Evolutionary conservation across 768 basidiomycete species (phyloP), one percentile per base, ranked within the genome.

Genomic region (Amanita subjunquillea): DNA sequence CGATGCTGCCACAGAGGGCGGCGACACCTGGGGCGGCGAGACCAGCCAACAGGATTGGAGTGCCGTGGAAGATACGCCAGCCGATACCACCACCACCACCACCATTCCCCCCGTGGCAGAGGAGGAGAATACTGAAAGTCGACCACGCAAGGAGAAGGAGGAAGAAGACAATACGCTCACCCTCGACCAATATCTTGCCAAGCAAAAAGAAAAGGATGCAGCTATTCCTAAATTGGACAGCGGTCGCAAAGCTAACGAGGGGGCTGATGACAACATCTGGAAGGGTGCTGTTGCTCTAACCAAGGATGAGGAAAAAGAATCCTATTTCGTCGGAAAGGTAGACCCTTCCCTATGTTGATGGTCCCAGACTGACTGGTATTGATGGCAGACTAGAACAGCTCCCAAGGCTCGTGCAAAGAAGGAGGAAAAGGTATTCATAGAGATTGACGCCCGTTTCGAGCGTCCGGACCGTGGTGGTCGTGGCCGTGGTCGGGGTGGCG

Each of bases 101-200:
- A 27, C 60, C 15, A 62, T 63, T 29, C 64, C 60, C 20, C 62
- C 63, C 17, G 62, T 71, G 17, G 62, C 64, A 63, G 78, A 77
- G 62, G 75, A 65, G 34, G 69, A 66, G 37, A 70, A 70, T 32
- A 49, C 65, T 56, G 67, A 73, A 59, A 57, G 67, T 56, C 64
- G 72, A 65, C 53, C 68, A 60, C 64, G 75, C 64, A 76, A 68
- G 58, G 79, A 83, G 50, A 71, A 75, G 59, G 79, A 83, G 62
- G 91, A 93, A 59, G 91, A 92, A 66, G 91, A 94, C 69, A 90
- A 92, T 70, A 92, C 90, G 41, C 79, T 96, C 62, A 94, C 94
- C 39, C 78, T 93, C 64, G 94, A 96, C 48, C 86, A 97, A 66
- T 98, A 93, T 73, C 75, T 88, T 55, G 87, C 91, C 59, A 82